Conservation (phyloP, 352 stramenopile genomes). For the Globisporangium carolinianum region DNA sequence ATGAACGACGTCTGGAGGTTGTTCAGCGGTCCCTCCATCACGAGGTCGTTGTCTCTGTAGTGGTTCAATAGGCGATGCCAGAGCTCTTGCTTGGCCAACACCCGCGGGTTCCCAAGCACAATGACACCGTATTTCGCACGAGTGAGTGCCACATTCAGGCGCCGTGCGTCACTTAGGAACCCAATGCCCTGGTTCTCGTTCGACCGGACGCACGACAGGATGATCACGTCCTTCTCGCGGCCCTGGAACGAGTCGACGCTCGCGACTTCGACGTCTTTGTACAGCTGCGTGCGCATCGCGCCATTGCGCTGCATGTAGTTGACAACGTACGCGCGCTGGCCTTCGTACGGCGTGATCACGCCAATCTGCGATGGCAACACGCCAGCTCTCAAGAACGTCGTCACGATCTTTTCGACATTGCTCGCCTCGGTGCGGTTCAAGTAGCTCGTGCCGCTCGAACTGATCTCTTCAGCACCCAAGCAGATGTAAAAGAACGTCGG, state of each 20-base stretch:
- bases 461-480: conserved; percentile 97
- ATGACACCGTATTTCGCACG: conserved; percentile 98
- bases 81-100: conserved; percentile 95
- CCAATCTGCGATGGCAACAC: conserved; percentile 91
- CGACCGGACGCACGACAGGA: conserved; percentile 97
- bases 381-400: conserved; percentile 92
- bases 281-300: conserved; percentile 90
- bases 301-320: conserved; percentile 97
- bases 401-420: conserved; percentile 98
- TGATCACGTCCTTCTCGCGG: conserved; percentile 99
- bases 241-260: conserved; percentile 99
- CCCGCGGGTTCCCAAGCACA: conserved; percentile 95
- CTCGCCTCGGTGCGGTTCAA: conserved; percentile 98
- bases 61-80: conserved; percentile 97
- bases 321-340: conserved; percentile 97
- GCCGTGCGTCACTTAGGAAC: conserved; percentile 96
- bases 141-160: conserved; percentile 99
- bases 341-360: conserved; percentile 98
- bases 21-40: conserved; percentile 95
- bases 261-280: conserved; percentile 98
- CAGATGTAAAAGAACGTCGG: conserved; percentile 98
- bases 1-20: conserved; percentile 96
- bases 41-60: conserved; percentile 94
- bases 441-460: conserved; percentile 96
- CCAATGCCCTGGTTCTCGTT: conserved; percentile 99